A percentile compares a stretch with the other conserved stretches of the same genome.
Evolutionary conservation across 2,329 filamentous ascomycete genomes (phyloP).

Genomic region (Neoarthrinium moseri): DNA sequence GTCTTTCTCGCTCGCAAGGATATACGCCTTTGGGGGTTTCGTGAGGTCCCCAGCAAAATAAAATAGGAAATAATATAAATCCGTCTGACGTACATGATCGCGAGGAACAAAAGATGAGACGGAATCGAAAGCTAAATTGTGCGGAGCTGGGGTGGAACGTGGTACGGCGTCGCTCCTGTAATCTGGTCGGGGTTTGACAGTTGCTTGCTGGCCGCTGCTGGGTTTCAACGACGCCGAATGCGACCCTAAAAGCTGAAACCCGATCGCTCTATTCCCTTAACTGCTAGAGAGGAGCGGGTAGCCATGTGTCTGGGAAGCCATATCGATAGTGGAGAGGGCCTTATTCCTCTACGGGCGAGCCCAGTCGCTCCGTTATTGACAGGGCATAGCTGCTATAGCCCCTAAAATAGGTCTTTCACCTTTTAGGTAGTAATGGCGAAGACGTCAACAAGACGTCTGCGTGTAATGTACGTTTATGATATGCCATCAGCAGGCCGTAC

Average conservation of each 20-base stretch:
- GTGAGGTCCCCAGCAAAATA: too few species aligned
- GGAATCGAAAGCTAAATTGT: not conserved
- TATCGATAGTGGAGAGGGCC: not conserved
- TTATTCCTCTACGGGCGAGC: not conserved
- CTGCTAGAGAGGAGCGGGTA: conserved; percentile 27
- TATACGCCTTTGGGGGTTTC: too few species aligned
- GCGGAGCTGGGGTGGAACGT: conserved; percentile 19
- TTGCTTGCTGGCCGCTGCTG: conserved; percentile 12
- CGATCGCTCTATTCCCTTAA: conserved; percentile 28
- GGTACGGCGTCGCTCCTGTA: conserved; percentile 26
- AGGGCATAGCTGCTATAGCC: not conserved
- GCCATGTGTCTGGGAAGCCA: conserved; percentile 24
- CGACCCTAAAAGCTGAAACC: conserved; percentile 23
- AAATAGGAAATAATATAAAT: too few species aligned
- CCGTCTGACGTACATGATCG: not conserved
- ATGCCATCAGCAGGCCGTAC: too few species aligned
- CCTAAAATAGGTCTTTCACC: not conserved
- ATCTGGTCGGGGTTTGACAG: conserved; percentile 23
- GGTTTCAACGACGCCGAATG: conserved; percentile 25
- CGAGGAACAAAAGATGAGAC: conserved; percentile 4
- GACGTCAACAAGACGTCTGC: too few species aligned
- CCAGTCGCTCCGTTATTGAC: not conserved
- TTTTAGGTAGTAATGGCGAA: too few species aligned
- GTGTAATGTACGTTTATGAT: too few species aligned
- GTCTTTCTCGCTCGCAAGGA: too few species aligned